Percentiles rank a stretch among this genome's conserved stretches.
phyloP scores from a whole-genome alignment of 148 eudicot genomes.

The Heliamphora exappendiculata region DNA sequence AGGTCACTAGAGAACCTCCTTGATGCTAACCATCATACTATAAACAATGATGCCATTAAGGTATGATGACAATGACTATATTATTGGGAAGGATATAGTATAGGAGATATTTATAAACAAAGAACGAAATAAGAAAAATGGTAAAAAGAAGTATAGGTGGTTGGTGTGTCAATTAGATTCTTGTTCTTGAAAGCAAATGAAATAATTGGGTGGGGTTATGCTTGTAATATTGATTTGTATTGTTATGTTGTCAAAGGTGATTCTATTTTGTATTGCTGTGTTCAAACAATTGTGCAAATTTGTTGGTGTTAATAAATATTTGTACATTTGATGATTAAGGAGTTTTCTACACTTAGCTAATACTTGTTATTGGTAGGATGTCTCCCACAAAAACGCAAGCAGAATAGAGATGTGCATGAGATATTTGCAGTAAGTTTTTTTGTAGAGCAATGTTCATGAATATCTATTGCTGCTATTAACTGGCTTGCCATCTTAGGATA shows the following conservation, averaged over 20 bases:
- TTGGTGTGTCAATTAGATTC: conserved; percentile 34
- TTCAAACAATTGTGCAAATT: conserved; percentile 6
- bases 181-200: conserved; percentile 1
- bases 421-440: neutral
- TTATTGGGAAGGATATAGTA: conserved; percentile 17
- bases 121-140: conserved; percentile 20
- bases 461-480: neutral
- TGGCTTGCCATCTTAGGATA: neutral
- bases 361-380: neutral
- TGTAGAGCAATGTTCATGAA: neutral
- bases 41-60: conserved; percentile 38
- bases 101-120: conserved; percentile 24
- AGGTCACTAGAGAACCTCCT: conserved; percentile 72
- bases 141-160: conserved; percentile 19
- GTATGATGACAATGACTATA: conserved; percentile 25
- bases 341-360: neutral
- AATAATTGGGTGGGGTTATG: conserved; percentile 11
- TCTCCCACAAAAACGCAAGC: neutral
- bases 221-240: conserved; percentile 10
- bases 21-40: conserved; percentile 46
- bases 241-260: conserved; percentile 1
- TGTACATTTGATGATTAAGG: conserved; percentile 15
- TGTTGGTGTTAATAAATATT: conserved; percentile 2
- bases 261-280: conserved; percentile 8
- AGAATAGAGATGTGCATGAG: neutral